Evolutionary conservation across 345 rosid genomes (phyloP), one percentile per base, ranked within the genome.

Genomic region (Lumnitzera racemosa): DNA sequence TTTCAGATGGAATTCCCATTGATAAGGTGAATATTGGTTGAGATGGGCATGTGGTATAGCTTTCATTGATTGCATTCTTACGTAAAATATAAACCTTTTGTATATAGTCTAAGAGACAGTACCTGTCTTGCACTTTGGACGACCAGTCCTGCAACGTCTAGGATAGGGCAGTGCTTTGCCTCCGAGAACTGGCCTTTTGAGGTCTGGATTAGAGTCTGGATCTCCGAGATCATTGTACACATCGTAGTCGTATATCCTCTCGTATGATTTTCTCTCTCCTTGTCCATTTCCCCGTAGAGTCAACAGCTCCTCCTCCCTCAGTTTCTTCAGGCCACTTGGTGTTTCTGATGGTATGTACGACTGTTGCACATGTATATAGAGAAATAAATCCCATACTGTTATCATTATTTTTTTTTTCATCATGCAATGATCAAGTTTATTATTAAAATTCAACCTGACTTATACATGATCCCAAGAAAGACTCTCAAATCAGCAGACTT

Each of bases 201-300:
- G 48, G 0, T 74, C 64, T 0, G 41, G 31, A 11, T 13, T 15
- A 4, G 15, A 53, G 49, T 79, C 80, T 1, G 79, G 79, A 54
- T 68, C 47, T 10, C 75, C 81, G 1, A 80, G 62, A 46, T 80
- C 81, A 24, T 74, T 76, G 53, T 76, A 80, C 16, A 61, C 56
- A 57, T 73, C 80, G 25, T 76, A 79, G 20, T 79, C 80, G 43
- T 79, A 79, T n/a, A 74, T 61, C 55, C 79, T 62, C 9, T 80
- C 79, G 11, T 53, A 53, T 10, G 47, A 24, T 60, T 74, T 47
- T 15, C 78, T 66, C 61, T 74, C 75, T 54, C 79, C 77, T 23
- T 65, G 53, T 24, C 78, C 77, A 49, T 80, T 58, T 24, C 84
- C 84, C 63, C 74, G 65, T 16, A 76, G 15, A 29, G 52, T 13